These are phyloP conservation scores for Acacia crassicarpa DNA, from an alignment of 306 rosid genomes.

Conservation along the genomic window DNA sequence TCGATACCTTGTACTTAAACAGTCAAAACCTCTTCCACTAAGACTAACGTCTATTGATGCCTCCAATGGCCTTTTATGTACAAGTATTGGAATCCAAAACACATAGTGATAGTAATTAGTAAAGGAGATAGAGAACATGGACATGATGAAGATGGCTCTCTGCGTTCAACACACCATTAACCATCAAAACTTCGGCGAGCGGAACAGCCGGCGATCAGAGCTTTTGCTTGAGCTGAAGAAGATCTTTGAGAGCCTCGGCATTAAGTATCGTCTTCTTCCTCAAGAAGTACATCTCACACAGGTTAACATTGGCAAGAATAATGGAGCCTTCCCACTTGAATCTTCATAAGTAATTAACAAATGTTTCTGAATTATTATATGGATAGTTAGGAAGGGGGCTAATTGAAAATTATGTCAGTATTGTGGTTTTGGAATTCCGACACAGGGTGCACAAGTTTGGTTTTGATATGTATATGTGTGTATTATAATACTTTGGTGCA, in stretches of 20 bases:
- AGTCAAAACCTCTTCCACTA: too few species aligned
- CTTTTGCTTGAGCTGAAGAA: constrained; percentile 17
- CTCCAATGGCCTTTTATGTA: too few species aligned
- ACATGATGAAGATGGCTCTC: constrained; percentile 23
- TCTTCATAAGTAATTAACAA: background rate
- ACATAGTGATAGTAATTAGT: too few species aligned
- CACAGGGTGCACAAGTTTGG: background rate
- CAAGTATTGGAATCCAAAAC: too few species aligned
- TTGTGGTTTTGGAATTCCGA: background rate
- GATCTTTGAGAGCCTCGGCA: constrained; percentile 23
- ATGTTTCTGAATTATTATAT: background rate
- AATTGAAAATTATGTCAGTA: background rate
- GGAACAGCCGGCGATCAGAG: constrained; percentile 11
- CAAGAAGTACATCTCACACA: constrained; percentile 24
- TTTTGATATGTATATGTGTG: background rate
- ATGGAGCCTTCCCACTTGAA: background rate
- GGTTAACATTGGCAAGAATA: constrained; percentile 2
- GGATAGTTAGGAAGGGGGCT: background rate
- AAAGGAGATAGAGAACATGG: constrained; percentile 28
- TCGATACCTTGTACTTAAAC: too few species aligned
- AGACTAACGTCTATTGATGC: too few species aligned
- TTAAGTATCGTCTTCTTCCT: constrained; percentile 28
- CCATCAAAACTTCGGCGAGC: constrained; percentile 22
- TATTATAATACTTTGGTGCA: background rate
- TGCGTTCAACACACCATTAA: constrained; percentile 28